A percentile compares a stretch with the other conserved stretches of the same genome.
Conservation (phyloP, 306 rosid species). For the Vigna reflexopilosa region DNA sequence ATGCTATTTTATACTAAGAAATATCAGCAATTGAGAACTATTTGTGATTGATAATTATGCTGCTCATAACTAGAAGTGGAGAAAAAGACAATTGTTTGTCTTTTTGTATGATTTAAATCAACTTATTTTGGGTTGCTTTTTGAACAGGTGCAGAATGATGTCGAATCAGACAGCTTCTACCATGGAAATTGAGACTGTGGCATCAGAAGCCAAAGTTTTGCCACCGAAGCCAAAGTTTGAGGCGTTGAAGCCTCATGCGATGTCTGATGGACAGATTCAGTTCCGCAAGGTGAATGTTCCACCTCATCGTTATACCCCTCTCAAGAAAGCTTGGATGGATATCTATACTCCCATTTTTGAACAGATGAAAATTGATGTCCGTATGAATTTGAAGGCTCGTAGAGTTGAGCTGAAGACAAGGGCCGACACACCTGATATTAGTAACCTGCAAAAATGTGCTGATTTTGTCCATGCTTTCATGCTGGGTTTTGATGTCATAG, state of each 20-base stretch:
- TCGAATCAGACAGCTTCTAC: conserved; percentile 53
- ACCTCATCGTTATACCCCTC: conserved; percentile 80
- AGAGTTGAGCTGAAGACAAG: conserved; percentile 85
- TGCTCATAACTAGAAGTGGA: background rate
- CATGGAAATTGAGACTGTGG: conserved; percentile 66
- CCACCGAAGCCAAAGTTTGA: conserved; percentile 76
- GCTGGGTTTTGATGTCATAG: conserved; percentile 88
- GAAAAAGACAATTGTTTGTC: background rate
- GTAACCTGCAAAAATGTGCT: conserved; percentile 83
- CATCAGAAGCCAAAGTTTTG: conserved; percentile 48
- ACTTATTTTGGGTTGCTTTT: conserved; percentile 24
- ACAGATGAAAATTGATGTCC: conserved; percentile 85
- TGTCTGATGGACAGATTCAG: conserved; percentile 84
- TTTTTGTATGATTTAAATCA: background rate
- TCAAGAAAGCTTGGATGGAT: conserved; percentile 90
- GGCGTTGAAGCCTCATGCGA: conserved; percentile 87
- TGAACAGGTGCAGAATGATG: conserved; percentile 55
- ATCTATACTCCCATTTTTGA: conserved; percentile 78
- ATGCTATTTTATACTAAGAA: background rate
- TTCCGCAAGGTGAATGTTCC: conserved; percentile 86
- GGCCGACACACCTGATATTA: conserved; percentile 78
- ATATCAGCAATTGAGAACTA: background rate
- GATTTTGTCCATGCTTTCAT: conserved; percentile 94
- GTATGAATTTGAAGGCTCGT: conserved; percentile 86
- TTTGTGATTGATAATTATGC: background rate